Evolutionary conservation across 805 yeast species (phyloP).

Genomic region (Saitoella complicata): DNA sequence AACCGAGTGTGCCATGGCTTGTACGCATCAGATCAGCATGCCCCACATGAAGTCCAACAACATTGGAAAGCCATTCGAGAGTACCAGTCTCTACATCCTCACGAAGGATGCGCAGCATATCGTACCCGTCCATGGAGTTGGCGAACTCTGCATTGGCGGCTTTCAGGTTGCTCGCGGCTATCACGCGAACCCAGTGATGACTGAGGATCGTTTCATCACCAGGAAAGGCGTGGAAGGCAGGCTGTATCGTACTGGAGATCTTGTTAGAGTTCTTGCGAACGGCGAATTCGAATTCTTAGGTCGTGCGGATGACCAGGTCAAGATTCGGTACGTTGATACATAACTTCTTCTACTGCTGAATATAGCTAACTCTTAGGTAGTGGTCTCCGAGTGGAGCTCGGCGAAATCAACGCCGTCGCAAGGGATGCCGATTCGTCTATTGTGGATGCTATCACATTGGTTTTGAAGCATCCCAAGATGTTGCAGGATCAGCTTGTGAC

Average conservation of each 20-base stretch:
- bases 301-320: conserved; percentile 97
- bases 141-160: conserved; percentile 18
- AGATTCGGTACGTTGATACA: conserved; percentile 40
- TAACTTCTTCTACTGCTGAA: too few relatives aligned
- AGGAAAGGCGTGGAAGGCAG: conserved; percentile 93
- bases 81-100: conserved; percentile 8
- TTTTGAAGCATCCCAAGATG: conserved; percentile 6
- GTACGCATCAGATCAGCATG: conserved; percentile 7
- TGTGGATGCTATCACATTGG: conserved; percentile 7
- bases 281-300: conserved; percentile 98
- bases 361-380: too few relatives aligned
- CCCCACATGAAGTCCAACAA: conserved; percentile 3
- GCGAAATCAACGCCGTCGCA: conserved; percentile 75
- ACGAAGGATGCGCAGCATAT: conserved; percentile 1
- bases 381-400: conserved; percentile 95
- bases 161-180: conserved; percentile 16
- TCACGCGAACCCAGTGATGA: conserved; percentile 6
- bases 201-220: conserved; percentile 9
- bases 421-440: conserved; percentile 4
- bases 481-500: conserved; percentile 12
- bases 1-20: conserved; percentile 14
- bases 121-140: conserved; percentile 13
- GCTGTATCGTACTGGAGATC: conserved; percentile 89
- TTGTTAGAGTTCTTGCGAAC: conserved; percentile 91
- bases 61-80: conserved; percentile 13